Evolutionary conservation across 306 rosid species (phyloP).

Genomic region (Argentina anserina): DNA sequence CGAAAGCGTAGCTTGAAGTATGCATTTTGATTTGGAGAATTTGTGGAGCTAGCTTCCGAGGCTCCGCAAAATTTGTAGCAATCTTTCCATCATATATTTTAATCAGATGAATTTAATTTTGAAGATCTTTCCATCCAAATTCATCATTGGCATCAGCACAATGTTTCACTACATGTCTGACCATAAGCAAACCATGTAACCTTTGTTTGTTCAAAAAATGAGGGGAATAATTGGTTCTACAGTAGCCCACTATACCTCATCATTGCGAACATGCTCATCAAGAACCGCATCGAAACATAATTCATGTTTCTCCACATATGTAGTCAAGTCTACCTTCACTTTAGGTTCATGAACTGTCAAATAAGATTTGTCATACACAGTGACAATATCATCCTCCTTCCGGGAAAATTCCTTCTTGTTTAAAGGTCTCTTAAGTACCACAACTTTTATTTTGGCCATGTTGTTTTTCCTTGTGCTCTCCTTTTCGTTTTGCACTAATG

Average conservation of each 20-base stretch:
- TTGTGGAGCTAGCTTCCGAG: no score
- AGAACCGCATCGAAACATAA: slow-evolving; percentile 97
- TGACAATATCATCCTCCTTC: slow-evolving; percentile 93
- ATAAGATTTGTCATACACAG: slow-evolving; percentile 59
- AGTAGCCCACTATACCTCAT: slow-evolving; percentile 87
- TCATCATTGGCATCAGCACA: no score
- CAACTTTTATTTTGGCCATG: slow-evolving; percentile 94
- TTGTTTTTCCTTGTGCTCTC: slow-evolving; percentile 76
- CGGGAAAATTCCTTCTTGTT: slow-evolving; percentile 91
- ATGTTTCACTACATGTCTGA: slow-evolving; percentile 95
- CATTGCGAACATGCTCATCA: slow-evolving; percentile 76
- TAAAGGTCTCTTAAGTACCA: slow-evolving; percentile 96
- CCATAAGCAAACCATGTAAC: slow-evolving; percentile 99
- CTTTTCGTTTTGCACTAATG: slow-evolving; percentile 51
- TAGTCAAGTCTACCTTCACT: slow-evolving; percentile 96
- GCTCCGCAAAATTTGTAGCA: no score
- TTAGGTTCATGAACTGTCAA: slow-evolving; percentile 89
- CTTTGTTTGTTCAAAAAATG: slow-evolving; percentile 85
- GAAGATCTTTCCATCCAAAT: no score
- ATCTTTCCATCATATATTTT: no score
- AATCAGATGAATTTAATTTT: no score
- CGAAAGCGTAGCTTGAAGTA: no score
- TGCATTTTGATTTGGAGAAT: no score
- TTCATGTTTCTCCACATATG: slow-evolving; percentile 98
- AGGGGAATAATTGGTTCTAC: slow-evolving; percentile 94